phyloP scores from a whole-genome alignment of 1,284 basidiomycete species.

The Prillingera fragicola region DNA sequence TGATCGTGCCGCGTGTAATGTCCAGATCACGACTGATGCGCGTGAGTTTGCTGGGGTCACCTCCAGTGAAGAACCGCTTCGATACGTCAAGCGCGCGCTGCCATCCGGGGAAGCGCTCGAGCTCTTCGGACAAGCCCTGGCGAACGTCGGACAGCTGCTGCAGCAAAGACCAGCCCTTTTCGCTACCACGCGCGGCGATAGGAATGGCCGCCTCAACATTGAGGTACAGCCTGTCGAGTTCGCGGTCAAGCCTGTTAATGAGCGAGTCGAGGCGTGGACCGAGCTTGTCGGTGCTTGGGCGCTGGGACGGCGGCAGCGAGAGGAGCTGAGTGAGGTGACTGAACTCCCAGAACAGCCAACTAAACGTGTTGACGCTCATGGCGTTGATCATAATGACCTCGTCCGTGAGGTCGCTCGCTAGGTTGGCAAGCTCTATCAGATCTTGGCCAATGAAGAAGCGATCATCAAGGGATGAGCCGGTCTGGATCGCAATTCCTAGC shows the following conservation, averaged over 20 bases:
- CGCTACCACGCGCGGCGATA: slow-evolving; percentile 3
- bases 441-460: slow-evolving; percentile 30
- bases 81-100: slow-evolving; percentile 25
- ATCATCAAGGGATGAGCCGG: slow-evolving; percentile 34
- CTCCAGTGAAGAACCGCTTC: slow-evolving; percentile 35
- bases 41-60: slow-evolving; percentile 30
- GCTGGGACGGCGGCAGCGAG: slow-evolving; percentile 7
- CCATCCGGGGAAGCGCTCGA: slow-evolving; percentile 34
- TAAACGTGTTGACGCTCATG: slow-evolving; percentile 38
- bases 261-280: slow-evolving; percentile 31
- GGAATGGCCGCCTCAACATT: slow-evolving; percentile 8
- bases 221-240: slow-evolving; percentile 28
- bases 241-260: slow-evolving; percentile 25
- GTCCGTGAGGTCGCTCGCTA: slow-evolving; percentile 36
- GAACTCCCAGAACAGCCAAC: slow-evolving; percentile 44
- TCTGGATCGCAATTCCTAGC: slow-evolving; percentile 33
- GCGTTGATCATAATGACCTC: slow-evolving; percentile 37
- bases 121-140: slow-evolving; percentile 15
- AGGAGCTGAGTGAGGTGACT: slow-evolving; percentile 34
- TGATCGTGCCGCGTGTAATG: slow-evolving; percentile 28
- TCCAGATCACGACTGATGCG: slow-evolving; percentile 31
- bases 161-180: slow-evolving; percentile 9
- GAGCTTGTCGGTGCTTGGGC: slow-evolving; percentile 8
- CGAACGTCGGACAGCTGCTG: slow-evolving; percentile 9
- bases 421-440: slow-evolving; percentile 38